Evolutionary conservation across 192 early-diverging fungal species (phyloP).

Genomic region (Linnemannia exigua): DNA sequence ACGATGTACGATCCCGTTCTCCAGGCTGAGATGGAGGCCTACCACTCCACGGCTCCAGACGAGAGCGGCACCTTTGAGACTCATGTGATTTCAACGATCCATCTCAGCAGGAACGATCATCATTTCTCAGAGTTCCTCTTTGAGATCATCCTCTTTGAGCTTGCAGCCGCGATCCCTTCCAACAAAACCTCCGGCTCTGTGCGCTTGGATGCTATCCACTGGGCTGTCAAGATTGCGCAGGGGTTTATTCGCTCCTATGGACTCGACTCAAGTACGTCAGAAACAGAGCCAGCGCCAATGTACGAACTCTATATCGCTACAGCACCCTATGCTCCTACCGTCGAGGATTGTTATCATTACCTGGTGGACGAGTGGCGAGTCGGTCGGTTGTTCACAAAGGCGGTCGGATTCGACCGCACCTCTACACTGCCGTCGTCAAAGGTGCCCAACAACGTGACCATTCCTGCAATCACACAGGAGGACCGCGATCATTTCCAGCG

Average conservation of each 20-base stretch:
- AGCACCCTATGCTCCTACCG: constrained; percentile 23
- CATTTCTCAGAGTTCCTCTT: constrained; percentile 47
- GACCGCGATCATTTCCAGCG: constrained; percentile 36
- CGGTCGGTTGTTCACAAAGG: constrained; percentile 25
- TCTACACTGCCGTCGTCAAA: background rate
- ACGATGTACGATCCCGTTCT: background rate
- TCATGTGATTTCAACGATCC: constrained; percentile 15
- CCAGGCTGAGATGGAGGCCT: constrained; percentile 1
- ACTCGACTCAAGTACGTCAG: background rate
- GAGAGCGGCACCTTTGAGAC: constrained; percentile 5
- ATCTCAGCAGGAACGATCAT: constrained; percentile 25
- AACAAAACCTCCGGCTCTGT: constrained; percentile 5
- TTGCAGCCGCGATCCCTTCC: constrained; percentile 14
- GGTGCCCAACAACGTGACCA: background rate
- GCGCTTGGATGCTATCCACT: constrained; percentile 6
- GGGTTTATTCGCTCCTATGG: constrained; percentile 8
- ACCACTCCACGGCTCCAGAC: background rate
- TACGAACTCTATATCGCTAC: constrained; percentile 28
- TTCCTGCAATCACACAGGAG: constrained; percentile 8
- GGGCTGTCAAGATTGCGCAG: background rate
- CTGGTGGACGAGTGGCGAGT: constrained; percentile 33
- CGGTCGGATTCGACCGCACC: constrained; percentile 5
- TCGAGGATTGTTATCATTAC: constrained; percentile 20
- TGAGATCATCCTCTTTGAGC: constrained; percentile 46
- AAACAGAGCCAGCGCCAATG: background rate